phyloP scores from a whole-genome alignment of 352 stramenopile genomes.

The Halophytophthora batemanensis region DNA sequence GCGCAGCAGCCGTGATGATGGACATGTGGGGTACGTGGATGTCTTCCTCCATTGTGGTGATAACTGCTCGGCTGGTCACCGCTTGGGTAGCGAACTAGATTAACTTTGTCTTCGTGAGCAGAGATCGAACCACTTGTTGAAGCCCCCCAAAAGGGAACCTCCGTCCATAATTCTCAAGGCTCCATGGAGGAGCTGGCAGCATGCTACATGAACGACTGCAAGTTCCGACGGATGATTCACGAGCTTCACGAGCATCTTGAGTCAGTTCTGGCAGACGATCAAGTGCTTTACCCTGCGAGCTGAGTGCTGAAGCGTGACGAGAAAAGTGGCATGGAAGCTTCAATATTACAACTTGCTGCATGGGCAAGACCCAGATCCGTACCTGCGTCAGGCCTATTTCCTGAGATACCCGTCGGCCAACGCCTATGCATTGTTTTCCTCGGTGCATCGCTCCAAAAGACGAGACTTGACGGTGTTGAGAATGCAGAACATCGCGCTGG shows the following conservation, averaged over 20 bases:
- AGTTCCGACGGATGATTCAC: conserved; percentile 35
- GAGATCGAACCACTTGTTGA: conserved; percentile 45
- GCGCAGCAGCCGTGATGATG: conserved; percentile 39
- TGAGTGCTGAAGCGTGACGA: conserved; percentile 2
- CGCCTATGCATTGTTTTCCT: conserved; percentile 45
- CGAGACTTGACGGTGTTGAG: conserved; percentile 70
- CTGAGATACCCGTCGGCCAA: not conserved
- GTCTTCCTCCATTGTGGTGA: not conserved
- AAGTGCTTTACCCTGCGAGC: conserved; percentile 1
- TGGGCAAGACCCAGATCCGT: too few relatives aligned
- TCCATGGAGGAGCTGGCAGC: conserved; percentile 23
- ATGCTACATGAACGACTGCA: conserved; percentile 26
- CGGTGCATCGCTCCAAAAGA: conserved; percentile 51
- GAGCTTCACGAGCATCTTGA: conserved; percentile 40
- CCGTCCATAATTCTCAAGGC: not conserved
- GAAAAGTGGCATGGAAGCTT: not conserved
- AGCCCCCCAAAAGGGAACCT: conserved; percentile 4
- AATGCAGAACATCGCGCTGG: conserved; percentile 69
- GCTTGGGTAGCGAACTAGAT: too few relatives aligned
- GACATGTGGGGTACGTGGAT: conserved; percentile 35
- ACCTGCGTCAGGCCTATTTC: too few relatives aligned
- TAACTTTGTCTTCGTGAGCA: not conserved
- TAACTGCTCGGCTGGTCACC: not conserved
- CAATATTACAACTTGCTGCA: conserved; percentile 8
- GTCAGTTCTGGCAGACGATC: conserved; percentile 1